Evolutionary conservation across 495 filamentous ascomycete genomes (phyloP), one percentile per base, ranked within the genome.

Genomic region (Hypoxylon crocopeplum): DNA sequence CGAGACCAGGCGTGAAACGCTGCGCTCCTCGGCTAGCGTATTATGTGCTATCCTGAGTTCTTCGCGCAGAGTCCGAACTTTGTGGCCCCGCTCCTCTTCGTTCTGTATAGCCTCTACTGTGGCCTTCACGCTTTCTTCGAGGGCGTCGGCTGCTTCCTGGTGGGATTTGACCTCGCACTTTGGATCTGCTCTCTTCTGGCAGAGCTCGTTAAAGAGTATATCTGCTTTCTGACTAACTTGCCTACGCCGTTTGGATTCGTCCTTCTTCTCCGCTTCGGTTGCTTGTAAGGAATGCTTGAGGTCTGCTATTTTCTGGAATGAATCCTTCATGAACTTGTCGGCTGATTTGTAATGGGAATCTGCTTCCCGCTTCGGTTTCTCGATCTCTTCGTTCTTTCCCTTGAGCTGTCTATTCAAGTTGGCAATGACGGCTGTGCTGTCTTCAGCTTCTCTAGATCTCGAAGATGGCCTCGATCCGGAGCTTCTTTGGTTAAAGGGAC

Each of bases 331-430:
- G 12, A 45, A 15, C 25, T 40, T 53, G 27, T 54, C 49, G 7
- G 57, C 49, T 3, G 27, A 24, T 0, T 32, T 2, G 6, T 16
- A 53, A 10, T 32, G 54, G 1, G 44, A 48, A 2, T 42, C 5
- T 7, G 49, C 5, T 1, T 1, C 3, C 15, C 33, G 12, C 11
- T 63, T 49, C 2, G 53, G 17, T 0, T 30, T n/a, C 5, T 22
- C 30, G 19, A 51, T 52, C 5, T 55, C 5, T 2, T 41, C 7
- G n/a, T 27, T 51, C n/a, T 39, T 24, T 7, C 15, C 16, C 0
- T 25, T 5, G 10, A 63, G 40, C n/a, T 52, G 47, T 10, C 48
- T 22, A 0, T 53, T n/a, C 3, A 48, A 29, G 8, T 40, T 34
- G 8, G 21, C 16, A 16, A 32, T 19, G 21, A 13, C 12, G 0